Percentiles rank a stretch among this genome's conserved stretches.
Evolutionary conservation across 768 basidiomycete species (phyloP).

Genomic region (Trametes sanguinea): DNA sequence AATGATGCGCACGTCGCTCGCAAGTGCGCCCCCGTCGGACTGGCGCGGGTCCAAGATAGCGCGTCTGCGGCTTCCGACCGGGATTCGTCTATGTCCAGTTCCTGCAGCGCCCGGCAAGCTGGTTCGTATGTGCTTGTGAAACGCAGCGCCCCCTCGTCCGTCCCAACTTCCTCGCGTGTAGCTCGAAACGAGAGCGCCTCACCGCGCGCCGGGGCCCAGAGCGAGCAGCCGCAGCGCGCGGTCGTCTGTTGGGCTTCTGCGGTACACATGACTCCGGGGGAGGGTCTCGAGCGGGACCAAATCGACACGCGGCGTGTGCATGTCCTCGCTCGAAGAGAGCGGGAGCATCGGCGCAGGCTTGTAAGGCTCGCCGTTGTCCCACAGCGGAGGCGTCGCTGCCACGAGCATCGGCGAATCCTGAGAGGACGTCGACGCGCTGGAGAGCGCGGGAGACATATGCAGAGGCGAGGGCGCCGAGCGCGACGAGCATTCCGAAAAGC

Average conservation of each 20-base stretch:
- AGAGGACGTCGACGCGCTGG: conserved; percentile 22
- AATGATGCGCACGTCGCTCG: neutral
- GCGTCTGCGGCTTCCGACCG: neutral
- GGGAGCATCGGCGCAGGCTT: conserved; percentile 21
- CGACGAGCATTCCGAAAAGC: conserved; percentile 24
- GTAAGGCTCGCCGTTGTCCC: conserved; percentile 26
- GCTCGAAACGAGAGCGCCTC: neutral
- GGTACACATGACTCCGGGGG: conserved; percentile 55
- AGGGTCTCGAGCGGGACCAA: conserved; percentile 62
- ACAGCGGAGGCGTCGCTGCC: conserved; percentile 20
- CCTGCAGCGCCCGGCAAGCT: neutral
- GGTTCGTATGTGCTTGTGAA: neutral
- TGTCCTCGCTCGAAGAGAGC: neutral
- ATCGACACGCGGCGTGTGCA: conserved; percentile 34
- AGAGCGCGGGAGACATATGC: conserved; percentile 19
- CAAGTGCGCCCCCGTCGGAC: conserved; percentile 10
- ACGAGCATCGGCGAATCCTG: conserved; percentile 20
- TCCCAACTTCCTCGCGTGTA: neutral
- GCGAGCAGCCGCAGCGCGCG: conserved; percentile 52
- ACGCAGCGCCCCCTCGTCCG: conserved; percentile 2
- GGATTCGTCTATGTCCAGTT: neutral
- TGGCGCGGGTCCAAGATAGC: conserved; percentile 1
- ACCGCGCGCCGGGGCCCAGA: conserved; percentile 26
- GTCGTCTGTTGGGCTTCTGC: conserved; percentile 64
- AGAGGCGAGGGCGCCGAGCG: conserved; percentile 10